Conservation (phyloP, 2,329 filamentous ascomycete genomes). For the Ascochyta lentis region DNA sequence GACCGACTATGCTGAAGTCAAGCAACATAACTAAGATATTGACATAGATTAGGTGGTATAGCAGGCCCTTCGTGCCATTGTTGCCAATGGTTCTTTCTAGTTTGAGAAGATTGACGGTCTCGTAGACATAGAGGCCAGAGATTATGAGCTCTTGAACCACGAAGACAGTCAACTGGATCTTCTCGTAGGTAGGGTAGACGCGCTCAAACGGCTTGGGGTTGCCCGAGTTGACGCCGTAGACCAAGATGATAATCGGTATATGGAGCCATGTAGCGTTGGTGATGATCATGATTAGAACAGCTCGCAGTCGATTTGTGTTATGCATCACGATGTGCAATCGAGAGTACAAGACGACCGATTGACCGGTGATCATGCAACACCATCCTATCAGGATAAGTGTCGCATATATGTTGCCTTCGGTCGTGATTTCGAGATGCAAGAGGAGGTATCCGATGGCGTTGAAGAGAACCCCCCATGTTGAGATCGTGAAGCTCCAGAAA, state of each 20-base stretch:
- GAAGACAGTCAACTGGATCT: constrained; percentile 51
- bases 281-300: constrained; percentile 64
- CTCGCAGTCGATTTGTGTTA: constrained; percentile 54
- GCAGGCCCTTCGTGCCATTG: constrained; percentile 18
- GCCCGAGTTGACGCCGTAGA: constrained; percentile 56
- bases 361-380: constrained; percentile 66
- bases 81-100: constrained; percentile 25
- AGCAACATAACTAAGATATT: constrained; percentile 33
- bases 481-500: constrained; percentile 56
- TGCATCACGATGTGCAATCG: constrained; percentile 64
- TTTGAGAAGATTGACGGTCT: constrained; percentile 42
- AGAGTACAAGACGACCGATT: constrained; percentile 66
- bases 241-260: constrained; percentile 60
- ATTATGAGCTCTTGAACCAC: constrained; percentile 47
- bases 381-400: constrained; percentile 61
- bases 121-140: constrained; percentile 58
- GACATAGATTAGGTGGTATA: constrained; percentile 29
- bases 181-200: constrained; percentile 49
- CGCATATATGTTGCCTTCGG: constrained; percentile 29
- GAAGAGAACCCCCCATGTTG: constrained; percentile 52
- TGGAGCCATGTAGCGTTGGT: constrained; percentile 60
- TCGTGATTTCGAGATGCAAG: constrained; percentile 48
- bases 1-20: constrained; percentile 29
- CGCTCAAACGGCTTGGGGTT: constrained; percentile 36
- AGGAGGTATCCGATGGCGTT: constrained; percentile 55